Percentiles rank a stretch among this genome's conserved stretches.
Conservation (phyloP, 805 yeast genomes). For the Yarrowia osloensis region DNA sequence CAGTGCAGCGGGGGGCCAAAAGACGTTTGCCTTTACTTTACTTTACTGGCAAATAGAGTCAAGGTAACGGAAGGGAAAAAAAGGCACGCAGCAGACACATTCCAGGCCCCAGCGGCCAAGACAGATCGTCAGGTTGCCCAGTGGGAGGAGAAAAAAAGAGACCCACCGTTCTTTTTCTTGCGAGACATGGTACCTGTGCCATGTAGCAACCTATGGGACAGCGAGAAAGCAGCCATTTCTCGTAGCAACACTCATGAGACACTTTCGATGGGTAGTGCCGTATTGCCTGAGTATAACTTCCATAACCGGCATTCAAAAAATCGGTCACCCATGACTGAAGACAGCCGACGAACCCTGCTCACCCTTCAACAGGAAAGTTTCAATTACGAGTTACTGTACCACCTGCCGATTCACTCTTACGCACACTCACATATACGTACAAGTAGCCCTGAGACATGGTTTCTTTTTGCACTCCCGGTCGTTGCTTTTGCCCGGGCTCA, state of each 20-base stretch:
- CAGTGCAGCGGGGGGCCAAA: background rate
- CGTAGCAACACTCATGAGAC: too few species aligned
- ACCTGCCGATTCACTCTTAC: background rate
- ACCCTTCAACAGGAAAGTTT: background rate
- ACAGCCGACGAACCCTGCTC: too few species aligned
- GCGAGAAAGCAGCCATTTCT: background rate
- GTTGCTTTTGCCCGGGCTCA: conserved; percentile 6
- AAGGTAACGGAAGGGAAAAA: background rate
- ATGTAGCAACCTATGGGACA: background rate
- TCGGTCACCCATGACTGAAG: too few species aligned
- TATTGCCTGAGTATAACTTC: too few species aligned
- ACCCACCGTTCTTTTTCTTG: background rate
- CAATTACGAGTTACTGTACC: too few species aligned
- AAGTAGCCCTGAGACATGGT: background rate
- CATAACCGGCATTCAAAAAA: too few species aligned
- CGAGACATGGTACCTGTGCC: background rate
- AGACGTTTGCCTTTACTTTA: conserved; percentile 7
- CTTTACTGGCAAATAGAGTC: background rate
- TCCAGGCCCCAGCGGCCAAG: conserved; percentile 4
- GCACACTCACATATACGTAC: background rate
- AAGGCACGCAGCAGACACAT: background rate
- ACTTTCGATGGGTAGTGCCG: too few species aligned
- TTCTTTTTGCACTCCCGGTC: background rate
- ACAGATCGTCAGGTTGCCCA: background rate
- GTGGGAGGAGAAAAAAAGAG: background rate